Conservation (phyloP, 176 grass and related monocot genomes). For the Eragrostis curvula region DNA sequence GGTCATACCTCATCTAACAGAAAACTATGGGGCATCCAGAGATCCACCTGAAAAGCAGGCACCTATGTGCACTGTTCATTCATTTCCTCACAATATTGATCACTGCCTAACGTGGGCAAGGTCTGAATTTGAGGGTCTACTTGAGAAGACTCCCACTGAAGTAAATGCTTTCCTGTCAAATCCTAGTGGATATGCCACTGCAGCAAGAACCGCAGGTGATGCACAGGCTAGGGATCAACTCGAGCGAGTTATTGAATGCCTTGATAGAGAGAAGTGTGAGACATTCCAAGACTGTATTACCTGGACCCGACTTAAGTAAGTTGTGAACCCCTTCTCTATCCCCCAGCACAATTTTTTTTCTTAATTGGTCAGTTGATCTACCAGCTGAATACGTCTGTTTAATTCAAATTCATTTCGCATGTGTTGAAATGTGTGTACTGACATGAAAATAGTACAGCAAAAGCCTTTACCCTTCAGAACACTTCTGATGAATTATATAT, state of each 20-base stretch:
- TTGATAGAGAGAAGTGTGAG: conserved; percentile 76
- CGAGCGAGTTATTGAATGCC: conserved; percentile 85
- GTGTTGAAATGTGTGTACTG: neutral
- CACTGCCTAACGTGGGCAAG: conserved; percentile 92
- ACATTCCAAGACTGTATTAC: conserved; percentile 92
- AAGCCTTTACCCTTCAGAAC: neutral
- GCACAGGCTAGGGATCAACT: conserved; percentile 86
- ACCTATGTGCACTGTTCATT: conserved; percentile 95
- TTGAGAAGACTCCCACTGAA: conserved; percentile 91
- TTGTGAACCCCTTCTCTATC: neutral
- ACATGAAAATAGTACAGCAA: neutral
- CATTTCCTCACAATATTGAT: conserved; percentile 96
- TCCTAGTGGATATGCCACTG: conserved; percentile 60
- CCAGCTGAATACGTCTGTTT: neutral
- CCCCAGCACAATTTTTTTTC: neutral
- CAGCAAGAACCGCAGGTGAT: conserved; percentile 78
- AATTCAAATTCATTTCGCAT: conserved; percentile 2
- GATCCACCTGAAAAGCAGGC: conserved; percentile 96
- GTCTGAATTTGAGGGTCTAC: conserved; percentile 95
- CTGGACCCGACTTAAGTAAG: conserved; percentile 87
- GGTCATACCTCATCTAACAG: conserved; percentile 93
- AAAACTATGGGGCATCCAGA: conserved; percentile 96
- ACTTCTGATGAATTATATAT: neutral
- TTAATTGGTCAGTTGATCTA: neutral
- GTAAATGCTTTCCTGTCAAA: conserved; percentile 84